Base-by-base conservation (phyloP, 768 basidiomycete species). In the Xerocomellus intermedius region DNA sequence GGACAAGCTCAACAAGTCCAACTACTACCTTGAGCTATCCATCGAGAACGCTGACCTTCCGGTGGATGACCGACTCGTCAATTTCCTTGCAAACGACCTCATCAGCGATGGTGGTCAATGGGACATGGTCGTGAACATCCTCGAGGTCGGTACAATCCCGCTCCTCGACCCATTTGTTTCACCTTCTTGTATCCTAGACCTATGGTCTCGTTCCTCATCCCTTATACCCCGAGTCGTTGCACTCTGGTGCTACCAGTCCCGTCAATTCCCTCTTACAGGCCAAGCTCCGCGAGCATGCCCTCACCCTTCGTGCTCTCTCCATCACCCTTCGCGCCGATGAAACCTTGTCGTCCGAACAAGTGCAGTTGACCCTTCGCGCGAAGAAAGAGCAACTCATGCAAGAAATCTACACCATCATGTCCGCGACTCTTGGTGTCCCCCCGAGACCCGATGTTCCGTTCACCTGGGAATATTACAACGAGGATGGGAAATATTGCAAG, bases 71-170 rank as follows among this genome's bases (percentile, higher is more conserved):
- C 83, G 95, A 8, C 79, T 94, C n/a, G 76, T 97, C 50, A 81
- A 77, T 48, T 86, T 87, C 74, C 81, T 98, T 43, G 80, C 89
- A 9, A 66, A 72, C 8, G 88, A 87, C 56, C 90, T 91, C 42
- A 85, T 96, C 67, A 86, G 83, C 62, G 94, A 97, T 66, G 94
- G 94, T 47, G 95, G 94, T 8, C 94, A 96, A 69, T 95, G 89
- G 87, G 95, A 98, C 66, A 98, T 96, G 94, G 85, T 79, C 6
- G 80, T 83, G 43, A 86, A 85, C 67, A 64, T 88, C 19, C 71
- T 88, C 38, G 81, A 82, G 74, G 83, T 82, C 47, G n/a, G 71
- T 64, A 14, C 12, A 19, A 13, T 38, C n/a, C 14, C 4, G 3
- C 17, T 42, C 19, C 17, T 36, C 8, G 36, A 42, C 4, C 16